Evolutionary conservation across 2,329 filamentous ascomycete species (phyloP).

Genomic region (Pseudocercospora musae): DNA sequence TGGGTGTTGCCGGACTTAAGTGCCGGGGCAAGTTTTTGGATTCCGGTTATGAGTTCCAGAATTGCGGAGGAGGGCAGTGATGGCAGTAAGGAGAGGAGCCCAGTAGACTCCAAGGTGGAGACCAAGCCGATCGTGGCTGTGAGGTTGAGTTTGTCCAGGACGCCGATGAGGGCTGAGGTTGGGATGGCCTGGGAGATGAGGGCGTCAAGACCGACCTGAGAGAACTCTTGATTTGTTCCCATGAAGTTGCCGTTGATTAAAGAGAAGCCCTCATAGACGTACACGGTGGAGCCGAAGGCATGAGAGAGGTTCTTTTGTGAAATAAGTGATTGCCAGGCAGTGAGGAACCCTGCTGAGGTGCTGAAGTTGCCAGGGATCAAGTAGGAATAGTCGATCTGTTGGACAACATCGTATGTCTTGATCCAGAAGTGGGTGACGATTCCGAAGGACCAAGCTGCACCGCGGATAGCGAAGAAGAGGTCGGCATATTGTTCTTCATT

Average conservation of each 20-base stretch:
- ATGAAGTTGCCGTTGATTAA: constrained; percentile 18
- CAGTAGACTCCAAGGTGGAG: constrained; percentile 2
- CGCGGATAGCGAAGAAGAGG: constrained; percentile 29
- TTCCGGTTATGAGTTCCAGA: constrained; percentile 5
- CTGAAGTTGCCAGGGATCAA: constrained; percentile 15
- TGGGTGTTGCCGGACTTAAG: constrained; percentile 10
- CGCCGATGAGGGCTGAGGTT: constrained; percentile 3
- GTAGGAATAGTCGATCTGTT: constrained; percentile 19
- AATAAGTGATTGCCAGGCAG: constrained; percentile 18
- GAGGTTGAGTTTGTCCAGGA: constrained; percentile 15
- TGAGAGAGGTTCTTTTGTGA: constrained; percentile 15
- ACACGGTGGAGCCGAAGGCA: constrained; percentile 17
- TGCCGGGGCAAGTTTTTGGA: constrained; percentile 10
- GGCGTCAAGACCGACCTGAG: constrained; percentile 5
- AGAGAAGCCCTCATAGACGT: constrained; percentile 17
- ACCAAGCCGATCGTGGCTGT: constrained; percentile 12
- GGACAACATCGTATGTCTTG: constrained; percentile 22
- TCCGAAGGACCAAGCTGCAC: constrained; percentile 27
- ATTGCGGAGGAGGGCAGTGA: constrained; percentile 5
- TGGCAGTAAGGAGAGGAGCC: constrained; percentile 10
- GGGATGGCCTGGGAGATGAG: constrained; percentile 8
- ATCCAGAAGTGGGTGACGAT: constrained; percentile 26
- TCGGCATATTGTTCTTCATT: constrained; percentile 33
- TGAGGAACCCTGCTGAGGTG: constrained; percentile 2
- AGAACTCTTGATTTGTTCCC: constrained; percentile 18